Evolutionary conservation across 1,139 yeast genomes (phyloP), one percentile per base, ranked within the genome.

Genomic region (Kodamaea arcana): DNA sequence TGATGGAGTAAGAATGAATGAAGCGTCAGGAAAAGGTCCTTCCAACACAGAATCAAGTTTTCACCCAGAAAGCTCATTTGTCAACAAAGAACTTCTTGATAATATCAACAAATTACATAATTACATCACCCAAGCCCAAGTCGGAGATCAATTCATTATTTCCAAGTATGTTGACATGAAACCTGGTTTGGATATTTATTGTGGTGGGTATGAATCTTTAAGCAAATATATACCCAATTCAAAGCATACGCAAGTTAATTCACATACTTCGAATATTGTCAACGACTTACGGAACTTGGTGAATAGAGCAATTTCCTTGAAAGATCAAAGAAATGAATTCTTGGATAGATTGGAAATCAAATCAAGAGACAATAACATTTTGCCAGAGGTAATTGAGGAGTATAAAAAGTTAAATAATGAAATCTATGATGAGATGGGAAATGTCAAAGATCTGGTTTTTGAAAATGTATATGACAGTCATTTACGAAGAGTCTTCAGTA

Each of bases 61-160:
- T n/a, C n/a, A n/a, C n/a, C 23, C 23, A 21, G 49, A 52, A 2
- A 69, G 81, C 1, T 46, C 51, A 9, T 65, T 52, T 3, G 71
- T 75, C 1, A 67, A 67, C 2, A 40, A 49, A 3, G 60, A 57
- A 0, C 56, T 73, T 3, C 48, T 61, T 41, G 56, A 54, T 2
- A 70, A 70, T 33, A 54, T 79, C 2, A 50, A 54, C 4, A 69
- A 67, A 21, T 62, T 80, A 56, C 62, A 62, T 24, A 56, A 54
- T 4, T 83, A 81, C 48, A 53, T 83, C 14, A 48, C 50, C 2
- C 78, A 79, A 42, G 94, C 95, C 1, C 61, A 63, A 23, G 51
- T 60, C 3, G 85, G 94, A 3, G 95, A 88, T 53, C 57, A 56
- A 3, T 52, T 66, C 3, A 72, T 83, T 0, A 49, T 59, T 9